These are phyloP conservation scores for Arabidopsis arenosa DNA, from an alignment of 345 rosid genomes.

Conservation along the genomic window DNA sequence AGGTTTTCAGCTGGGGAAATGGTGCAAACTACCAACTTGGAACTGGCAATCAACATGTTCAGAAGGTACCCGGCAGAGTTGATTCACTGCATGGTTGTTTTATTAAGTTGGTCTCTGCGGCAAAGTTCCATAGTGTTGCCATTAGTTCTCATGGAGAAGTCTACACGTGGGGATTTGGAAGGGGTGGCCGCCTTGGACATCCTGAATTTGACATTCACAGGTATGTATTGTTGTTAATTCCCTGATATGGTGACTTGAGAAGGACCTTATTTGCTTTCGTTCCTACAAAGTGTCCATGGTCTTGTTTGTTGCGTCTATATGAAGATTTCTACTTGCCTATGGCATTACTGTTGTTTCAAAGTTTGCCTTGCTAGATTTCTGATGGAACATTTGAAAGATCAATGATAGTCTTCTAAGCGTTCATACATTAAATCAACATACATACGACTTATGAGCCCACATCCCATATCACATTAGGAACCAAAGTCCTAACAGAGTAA, in stretches of 20 bases:
- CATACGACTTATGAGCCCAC: too few relatives aligned
- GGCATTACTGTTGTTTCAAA: conserved; percentile 8
- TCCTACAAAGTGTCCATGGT: conserved; percentile 3
- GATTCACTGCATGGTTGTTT: conserved; percentile 80
- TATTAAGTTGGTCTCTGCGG: conserved; percentile 80
- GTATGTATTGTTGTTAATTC: conserved; percentile 44
- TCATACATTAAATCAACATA: not conserved
- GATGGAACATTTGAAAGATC: conserved; percentile 17
- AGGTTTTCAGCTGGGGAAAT: conserved; percentile 98
- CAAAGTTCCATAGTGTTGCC: conserved; percentile 95
- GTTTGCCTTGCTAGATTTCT: not conserved
- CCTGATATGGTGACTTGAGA: not conserved
- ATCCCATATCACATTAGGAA: too few relatives aligned
- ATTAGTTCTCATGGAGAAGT: conserved; percentile 78
- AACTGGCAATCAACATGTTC: conserved; percentile 89
- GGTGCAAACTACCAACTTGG: conserved; percentile 98
- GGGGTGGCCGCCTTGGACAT: conserved; percentile 99
- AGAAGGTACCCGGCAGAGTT: conserved; percentile 89
- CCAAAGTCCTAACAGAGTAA: too few relatives aligned
- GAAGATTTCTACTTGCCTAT: conserved; percentile 9
- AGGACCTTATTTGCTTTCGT: conserved; percentile 3
- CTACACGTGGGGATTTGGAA: conserved; percentile 97
- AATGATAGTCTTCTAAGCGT: conserved; percentile 11
- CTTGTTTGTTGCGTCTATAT: not conserved
- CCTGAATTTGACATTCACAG: conserved; percentile 99